Base-by-base conservation (phyloP, 1,139 yeast species). In the Groenewaldozyma auringiensis region DNA sequence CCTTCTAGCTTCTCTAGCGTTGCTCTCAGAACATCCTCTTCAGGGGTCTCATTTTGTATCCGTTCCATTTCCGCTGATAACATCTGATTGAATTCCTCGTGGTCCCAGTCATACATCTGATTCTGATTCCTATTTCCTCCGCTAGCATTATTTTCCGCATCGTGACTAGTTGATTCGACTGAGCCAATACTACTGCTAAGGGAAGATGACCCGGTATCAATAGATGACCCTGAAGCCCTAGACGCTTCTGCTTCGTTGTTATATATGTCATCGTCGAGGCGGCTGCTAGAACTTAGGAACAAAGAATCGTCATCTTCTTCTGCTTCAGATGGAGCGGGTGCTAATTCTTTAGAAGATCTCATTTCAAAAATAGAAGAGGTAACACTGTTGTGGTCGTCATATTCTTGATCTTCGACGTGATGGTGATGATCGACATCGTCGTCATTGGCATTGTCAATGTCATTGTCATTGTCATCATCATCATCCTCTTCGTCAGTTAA, bases 1-100 rank as follows among this genome's bases (percentile, higher is more conserved):
- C 96, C 96, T 63, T 85, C 94, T 27, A 88, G 68, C 61, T 84
- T 86, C 60, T 72, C 71, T 50, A 88, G 69, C 0, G 96, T 92
- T 45, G 79, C 77, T 47, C 74, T 76, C n/a, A 88, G 70, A 0
- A 95, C 96, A 60, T 80, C 80, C 25, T 76, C 81, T 35, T 73
- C 77, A 40, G 75, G 69, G 0, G 81, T 70, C 48, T 82, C 89
- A 60, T 87, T 95, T 0, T 95, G 89, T 41, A 87, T 80, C 2
- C 57, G 52, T 1, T 58, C 60, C 34, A 57, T 47, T 37, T 54
- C 53, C 6, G 29, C 29, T 8, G 6, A 8, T 25, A 25, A 11
- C 29, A 25, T 25, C 11, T 25, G 6, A 25, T 25, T 25, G 11
- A 25, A 25, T 25, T 25, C 29, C 11, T 25, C 29, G 11, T 25